Evolutionary conservation across 192 early-diverging fungal genomes (phyloP), one percentile per base, ranked within the genome.

Genomic region (Coemansia sp.): DNA sequence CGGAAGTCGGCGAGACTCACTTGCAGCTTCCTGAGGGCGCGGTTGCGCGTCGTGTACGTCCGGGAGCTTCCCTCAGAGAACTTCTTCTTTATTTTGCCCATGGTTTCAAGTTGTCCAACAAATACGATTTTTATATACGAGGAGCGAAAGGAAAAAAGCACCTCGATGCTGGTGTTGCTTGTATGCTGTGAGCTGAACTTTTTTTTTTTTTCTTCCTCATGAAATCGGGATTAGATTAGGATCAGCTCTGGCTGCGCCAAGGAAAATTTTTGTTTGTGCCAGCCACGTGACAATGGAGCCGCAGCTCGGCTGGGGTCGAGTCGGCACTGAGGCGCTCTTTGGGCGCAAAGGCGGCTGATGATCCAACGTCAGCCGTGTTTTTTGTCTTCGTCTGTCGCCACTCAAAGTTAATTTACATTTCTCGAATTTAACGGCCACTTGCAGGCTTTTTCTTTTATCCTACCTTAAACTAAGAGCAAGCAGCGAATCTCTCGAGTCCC

Each of bases 1-100:
- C 96, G 88, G 86, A 99, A 99, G 72, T 95, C 92, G 14, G 92
- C 88, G 74, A 99, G 87, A 41, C 89, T 87, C 58, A 99, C 79
- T 79, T 99, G 97, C 69, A 99, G 90, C 85, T 95, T 97, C 71
- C 88, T 91, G 58, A 99, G 72, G 21, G 95, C 95, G 75, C 92
- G 89, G 71, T 87, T 91, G 69, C 97, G 86, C 59, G 91, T 91
- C 55, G 94, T 90, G 83, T 91, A 99, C 84, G 94, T 96, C 68
- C 85, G 81, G 66, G 91, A 95, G 39, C 92, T 92, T 59, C 95
- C 95, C 68, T 86, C 81, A 63, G 91, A 87, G 75, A 94, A 93
- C 87, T 99, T 95, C 85, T 91, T 92, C 60, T 75, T 78, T 21
- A 82, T 55, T 64, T 65, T 76, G 38, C 64, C 79, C 79, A 82